A percentile compares a stretch with the other conserved stretches of the same genome.
These are phyloP conservation scores for Pezicula carpinea DNA, from an alignment of 2,329 filamentous ascomycete genomes.

Conservation along the genomic window DNA sequence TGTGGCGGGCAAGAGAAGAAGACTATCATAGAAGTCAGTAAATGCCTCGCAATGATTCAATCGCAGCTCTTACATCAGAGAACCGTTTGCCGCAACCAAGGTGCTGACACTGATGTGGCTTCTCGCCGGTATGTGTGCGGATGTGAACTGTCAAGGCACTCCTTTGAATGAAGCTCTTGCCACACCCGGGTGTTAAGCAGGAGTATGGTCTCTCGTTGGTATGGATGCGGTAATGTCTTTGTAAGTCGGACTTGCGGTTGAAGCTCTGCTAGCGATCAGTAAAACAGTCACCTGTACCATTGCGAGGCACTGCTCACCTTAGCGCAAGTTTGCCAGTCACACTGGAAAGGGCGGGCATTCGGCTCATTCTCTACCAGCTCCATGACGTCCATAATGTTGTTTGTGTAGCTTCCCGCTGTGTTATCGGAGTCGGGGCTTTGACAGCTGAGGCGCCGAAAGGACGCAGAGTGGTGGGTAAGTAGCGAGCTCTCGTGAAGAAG, in stretches of 20 bases:
- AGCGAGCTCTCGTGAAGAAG: no score
- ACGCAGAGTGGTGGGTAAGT: no score
- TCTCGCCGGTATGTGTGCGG: conserved; percentile 67
- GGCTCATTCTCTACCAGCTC: conserved; percentile 62
- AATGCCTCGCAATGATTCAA: not conserved
- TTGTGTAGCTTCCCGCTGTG: not conserved
- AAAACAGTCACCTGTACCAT: conserved; percentile 5
- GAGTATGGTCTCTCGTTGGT: conserved; percentile 66
- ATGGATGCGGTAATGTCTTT: conserved; percentile 67
- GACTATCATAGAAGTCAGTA: conserved; percentile 23
- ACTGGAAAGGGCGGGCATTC: conserved; percentile 57
- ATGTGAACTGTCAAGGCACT: conserved; percentile 68
- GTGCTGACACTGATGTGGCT: conserved; percentile 64
- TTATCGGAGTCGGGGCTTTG: not conserved
- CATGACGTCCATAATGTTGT: conserved; percentile 52
- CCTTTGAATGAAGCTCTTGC: conserved; percentile 67
- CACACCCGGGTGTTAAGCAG: conserved; percentile 55
- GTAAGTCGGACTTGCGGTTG: conserved; percentile 67
- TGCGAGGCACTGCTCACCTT: conserved; percentile 42
- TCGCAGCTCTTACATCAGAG: conserved; percentile 53
- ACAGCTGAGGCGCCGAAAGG: not conserved
- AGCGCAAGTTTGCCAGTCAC: conserved; percentile 57
- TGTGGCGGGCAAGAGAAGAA: conserved; percentile 42
- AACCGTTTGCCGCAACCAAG: conserved; percentile 64
- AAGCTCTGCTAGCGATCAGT: conserved; percentile 48